phyloP scores from a whole-genome alignment of 2,329 filamentous ascomycete species.

The Cyphellophora europaea region DNA sequence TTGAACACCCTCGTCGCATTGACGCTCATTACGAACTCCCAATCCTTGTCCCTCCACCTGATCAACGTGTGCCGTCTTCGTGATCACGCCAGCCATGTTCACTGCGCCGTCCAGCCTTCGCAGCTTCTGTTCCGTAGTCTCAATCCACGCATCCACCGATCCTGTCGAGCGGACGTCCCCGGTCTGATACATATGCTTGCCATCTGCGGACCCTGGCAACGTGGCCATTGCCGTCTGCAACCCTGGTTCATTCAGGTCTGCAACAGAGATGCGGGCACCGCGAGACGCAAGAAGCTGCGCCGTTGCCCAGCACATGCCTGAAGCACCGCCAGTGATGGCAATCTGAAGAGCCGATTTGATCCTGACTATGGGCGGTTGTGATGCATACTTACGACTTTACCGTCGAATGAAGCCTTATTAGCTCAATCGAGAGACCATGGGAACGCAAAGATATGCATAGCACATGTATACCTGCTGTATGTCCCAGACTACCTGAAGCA shows the following conservation, averaged over 20 bases:
- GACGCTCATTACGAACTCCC: conserved; percentile 33
- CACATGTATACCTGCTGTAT: too few species aligned
- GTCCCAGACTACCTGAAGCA: too few species aligned
- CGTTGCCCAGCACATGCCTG: conserved; percentile 42
- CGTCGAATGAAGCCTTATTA: too few species aligned
- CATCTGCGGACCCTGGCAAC: neutral
- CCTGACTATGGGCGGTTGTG: too few species aligned
- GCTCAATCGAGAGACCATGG: too few species aligned
- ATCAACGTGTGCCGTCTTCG: conserved; percentile 17
- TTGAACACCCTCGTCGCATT: conserved; percentile 42
- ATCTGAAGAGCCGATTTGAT: too few species aligned
- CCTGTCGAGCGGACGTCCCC: conserved; percentile 9
- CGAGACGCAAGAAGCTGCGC: conserved; percentile 34
- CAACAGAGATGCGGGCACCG: conserved; percentile 38
- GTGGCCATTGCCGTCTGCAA: conserved; percentile 31
- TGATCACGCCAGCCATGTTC: conserved; percentile 18
- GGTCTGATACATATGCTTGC: neutral
- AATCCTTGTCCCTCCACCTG: conserved; percentile 29
- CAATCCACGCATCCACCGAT: conserved; percentile 11
- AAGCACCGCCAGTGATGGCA: conserved; percentile 22
- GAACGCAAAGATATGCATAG: too few species aligned
- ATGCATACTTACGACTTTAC: too few species aligned
- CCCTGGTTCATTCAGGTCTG: conserved; percentile 26
- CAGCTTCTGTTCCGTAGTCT: conserved; percentile 11
- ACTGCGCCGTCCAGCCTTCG: conserved; percentile 16